Evolutionary conservation across 1,139 yeast genomes (phyloP).

Genomic region (Zygosaccharomyces sapae): DNA sequence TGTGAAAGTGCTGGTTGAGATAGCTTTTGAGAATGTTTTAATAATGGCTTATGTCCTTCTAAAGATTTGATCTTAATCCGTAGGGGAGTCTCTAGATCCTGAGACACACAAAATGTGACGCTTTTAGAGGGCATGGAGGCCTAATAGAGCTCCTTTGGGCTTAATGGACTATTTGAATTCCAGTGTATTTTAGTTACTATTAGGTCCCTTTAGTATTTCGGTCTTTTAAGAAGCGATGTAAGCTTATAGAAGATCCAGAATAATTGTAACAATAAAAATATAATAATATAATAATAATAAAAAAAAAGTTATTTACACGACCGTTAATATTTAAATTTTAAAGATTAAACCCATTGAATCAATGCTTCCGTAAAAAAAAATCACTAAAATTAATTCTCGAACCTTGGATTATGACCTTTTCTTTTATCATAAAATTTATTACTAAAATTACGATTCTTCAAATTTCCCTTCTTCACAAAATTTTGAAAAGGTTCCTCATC

Average conservation of each 20-base stretch:
- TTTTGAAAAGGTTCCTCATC: slow-evolving; percentile 4
- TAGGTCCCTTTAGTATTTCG: not conserved
- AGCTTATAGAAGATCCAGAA: not conserved
- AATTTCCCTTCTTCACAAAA: slow-evolving; percentile 1
- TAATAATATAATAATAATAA: not conserved
- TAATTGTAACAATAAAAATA: not conserved
- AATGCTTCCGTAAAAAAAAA: slow-evolving; percentile 10
- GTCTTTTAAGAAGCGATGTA: not conserved
- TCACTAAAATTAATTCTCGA: slow-evolving; percentile 8
- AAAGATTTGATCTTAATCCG: slow-evolving; percentile 44
- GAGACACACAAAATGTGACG: slow-evolving; percentile 69
- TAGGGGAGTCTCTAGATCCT: slow-evolving; percentile 61
- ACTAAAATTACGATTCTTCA: slow-evolving; percentile 6
- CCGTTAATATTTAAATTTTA: not conserved
- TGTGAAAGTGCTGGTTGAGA: slow-evolving; percentile 51
- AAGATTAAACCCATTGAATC: slow-evolving; percentile 1
- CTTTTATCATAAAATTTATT: slow-evolving; percentile 11
- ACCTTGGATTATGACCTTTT: slow-evolving; percentile 14
- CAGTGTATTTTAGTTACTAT: not conserved
- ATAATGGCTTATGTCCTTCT: slow-evolving; percentile 47
- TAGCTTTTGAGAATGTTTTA: slow-evolving; percentile 52
- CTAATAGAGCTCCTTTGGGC: not conserved
- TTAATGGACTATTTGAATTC: not conserved
- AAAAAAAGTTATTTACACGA: slow-evolving; percentile 2
- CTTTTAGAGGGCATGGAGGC: slow-evolving; percentile 42